Base-by-base conservation (phyloP, 2,329 filamentous ascomycete genomes). In the Neoscytalidium dimidiatum region DNA sequence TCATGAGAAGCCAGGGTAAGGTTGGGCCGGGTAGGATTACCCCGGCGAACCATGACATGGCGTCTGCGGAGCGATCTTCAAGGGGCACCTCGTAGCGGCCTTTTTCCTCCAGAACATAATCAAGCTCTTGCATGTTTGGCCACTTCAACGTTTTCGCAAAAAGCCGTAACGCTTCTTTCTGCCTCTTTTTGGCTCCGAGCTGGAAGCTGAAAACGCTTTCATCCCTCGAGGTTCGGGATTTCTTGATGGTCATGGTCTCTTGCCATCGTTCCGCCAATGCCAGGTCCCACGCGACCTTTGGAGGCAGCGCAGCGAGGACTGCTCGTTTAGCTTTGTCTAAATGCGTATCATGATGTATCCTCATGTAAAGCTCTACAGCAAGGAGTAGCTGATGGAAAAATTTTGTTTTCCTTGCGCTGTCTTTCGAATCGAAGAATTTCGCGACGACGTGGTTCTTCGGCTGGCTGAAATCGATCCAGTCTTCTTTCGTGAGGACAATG, bases 321-420 rank as follows among this genome's bases (percentile, higher is more conserved):
- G 87, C 87, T 69, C 88, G 84, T 75, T 88, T 90, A 41, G 86
- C 84, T 77, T 83, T 84, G 28, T 86, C 86, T n/a, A 80, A 79
- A 73, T 91, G 88, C 57, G 84, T 79, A 28, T 79, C 80, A 1
- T 85, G 88, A 70, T 89, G 86, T 69, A 92, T 90, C 43, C 90
- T 86, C 65, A 90, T 75, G 71, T 91, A 87, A 4, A 93, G 81
- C 75, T 93, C 90, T 56, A 91, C 82, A 68, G 88, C 90, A 46
- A 93, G 83, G 3, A 93, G 81, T n/a, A 93, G 78, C 75, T 93
- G 90, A 73, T 92, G 89, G 74, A 91, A 92, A 78, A 93, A 92
- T 28, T 83, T 84, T 66, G 85, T 83, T 70, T 89, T 90, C 66
- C 84, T 82, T 19, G 81, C 77, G 51, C 83, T 80, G 69, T 89